A percentile compares a stretch with the other conserved stretches of the same genome.
These are phyloP conservation scores for Gigaspora rosea DNA, from an alignment of 192 early-diverging fungal genomes.

Conservation along the genomic window DNA sequence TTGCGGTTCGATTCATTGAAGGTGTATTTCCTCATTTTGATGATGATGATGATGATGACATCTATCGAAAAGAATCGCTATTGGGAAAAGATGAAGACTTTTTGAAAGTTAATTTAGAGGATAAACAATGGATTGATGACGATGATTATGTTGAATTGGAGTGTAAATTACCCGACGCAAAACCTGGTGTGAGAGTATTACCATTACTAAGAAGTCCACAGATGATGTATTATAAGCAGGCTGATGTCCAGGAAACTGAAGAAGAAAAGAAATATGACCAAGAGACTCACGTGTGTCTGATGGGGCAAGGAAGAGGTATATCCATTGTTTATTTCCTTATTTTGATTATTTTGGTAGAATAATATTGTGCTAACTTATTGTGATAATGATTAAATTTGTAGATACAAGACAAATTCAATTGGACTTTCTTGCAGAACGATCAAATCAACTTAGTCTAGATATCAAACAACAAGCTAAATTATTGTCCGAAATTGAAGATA, in stretches of 20 bases:
- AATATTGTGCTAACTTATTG: too few species aligned
- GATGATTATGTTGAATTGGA: constrained; percentile 57
- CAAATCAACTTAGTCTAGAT: constrained; percentile 56
- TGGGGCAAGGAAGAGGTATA: constrained; percentile 44
- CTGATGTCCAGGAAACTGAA: constrained; percentile 38
- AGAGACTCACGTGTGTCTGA: constrained; percentile 45
- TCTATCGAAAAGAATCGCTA: not conserved
- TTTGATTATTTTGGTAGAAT: too few species aligned
- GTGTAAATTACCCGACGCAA: constrained; percentile 35
- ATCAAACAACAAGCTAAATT: constrained; percentile 57
- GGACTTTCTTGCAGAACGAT: constrained; percentile 50
- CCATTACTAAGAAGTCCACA: constrained; percentile 64
- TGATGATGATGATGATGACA: constrained; percentile 28
- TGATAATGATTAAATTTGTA: constrained; percentile 26
- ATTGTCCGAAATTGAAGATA: constrained; percentile 52
- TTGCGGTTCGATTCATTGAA: constrained; percentile 25
- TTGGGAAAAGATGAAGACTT: constrained; percentile 36
- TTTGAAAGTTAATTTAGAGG: not conserved
- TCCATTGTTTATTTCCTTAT: constrained; percentile 27
- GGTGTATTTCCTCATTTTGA: not conserved
- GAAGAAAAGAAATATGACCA: constrained; percentile 39
- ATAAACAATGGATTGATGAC: constrained; percentile 50
- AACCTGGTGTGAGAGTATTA: constrained; percentile 44
- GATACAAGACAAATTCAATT: constrained; percentile 61
- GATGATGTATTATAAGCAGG: constrained; percentile 53